Evolutionary conservation across 352 stramenopile species (phyloP).

Genomic region (Globisporangium canariense): DNA sequence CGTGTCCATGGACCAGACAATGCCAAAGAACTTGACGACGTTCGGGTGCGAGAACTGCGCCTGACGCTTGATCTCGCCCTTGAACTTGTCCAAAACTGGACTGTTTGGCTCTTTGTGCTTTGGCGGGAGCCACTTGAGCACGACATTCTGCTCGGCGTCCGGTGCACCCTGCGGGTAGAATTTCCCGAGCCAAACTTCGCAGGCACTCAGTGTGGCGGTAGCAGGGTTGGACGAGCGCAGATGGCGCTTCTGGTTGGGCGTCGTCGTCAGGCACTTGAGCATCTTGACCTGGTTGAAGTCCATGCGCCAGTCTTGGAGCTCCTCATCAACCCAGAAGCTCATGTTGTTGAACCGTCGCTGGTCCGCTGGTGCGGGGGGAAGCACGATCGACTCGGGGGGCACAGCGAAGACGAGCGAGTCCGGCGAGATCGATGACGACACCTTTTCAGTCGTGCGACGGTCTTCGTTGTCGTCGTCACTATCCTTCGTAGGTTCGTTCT

Average conservation of each 20-base stretch:
- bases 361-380: neutral
- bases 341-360: conserved; percentile 24
- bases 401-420: conserved; percentile 3
- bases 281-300: conserved; percentile 63
- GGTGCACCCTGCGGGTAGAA: conserved; percentile 23
- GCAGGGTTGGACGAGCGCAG: conserved; percentile 29
- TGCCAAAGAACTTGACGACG: conserved; percentile 72
- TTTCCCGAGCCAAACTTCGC: conserved; percentile 57
- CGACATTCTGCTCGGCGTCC: conserved; percentile 37
- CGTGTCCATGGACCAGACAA: conserved; percentile 66
- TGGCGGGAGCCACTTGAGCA: conserved; percentile 52
- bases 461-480: conserved; percentile 3
- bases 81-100: conserved; percentile 43
- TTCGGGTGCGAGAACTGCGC: conserved; percentile 67
- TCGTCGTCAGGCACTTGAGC: conserved; percentile 50
- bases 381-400: neutral
- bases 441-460: conserved; percentile 8
- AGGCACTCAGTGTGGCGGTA: conserved; percentile 26
- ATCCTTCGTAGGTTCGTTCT: neutral
- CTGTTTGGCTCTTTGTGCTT: conserved; percentile 25
- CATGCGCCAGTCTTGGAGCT: conserved; percentile 60
- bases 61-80: conserved; percentile 55
- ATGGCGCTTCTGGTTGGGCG: conserved; percentile 42
- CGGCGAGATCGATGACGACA: neutral
- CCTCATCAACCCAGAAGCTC: conserved; percentile 68